Base-by-base conservation (phyloP, 257 asterid genomes). In the Penstemon eatonii region DNA sequence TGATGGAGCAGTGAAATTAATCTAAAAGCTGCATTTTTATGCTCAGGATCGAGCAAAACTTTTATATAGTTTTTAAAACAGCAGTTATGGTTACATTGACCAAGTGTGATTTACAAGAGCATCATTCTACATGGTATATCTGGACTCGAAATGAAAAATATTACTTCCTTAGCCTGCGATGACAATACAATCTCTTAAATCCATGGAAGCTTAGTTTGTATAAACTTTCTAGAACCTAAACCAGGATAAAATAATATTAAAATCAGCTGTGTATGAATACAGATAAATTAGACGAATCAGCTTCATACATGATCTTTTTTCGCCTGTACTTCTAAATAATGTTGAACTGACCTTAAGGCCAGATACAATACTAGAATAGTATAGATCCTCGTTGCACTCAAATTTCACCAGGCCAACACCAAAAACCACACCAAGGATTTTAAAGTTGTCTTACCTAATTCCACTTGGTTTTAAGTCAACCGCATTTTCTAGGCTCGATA, bases 101-200 rank as follows among this genome's bases (percentile, higher is more conserved):
- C 47, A 63, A 61, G 51, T 53, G 67, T 69, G 54, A 36, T 15
- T 59, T 43, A 53, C 10, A 50, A 53, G 66, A 68, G n/a, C 57
- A 52, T 7, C 5, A 12, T 56, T 67, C 2, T 33, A 56, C 3
- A 56, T 37, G 43, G 9, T 5, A 33, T 19, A 60, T 60, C 19
- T 19, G 3, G 44, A 60, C 63, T 68, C 42, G 43, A 12, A 25
- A 25, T 65, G 44, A 43, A 60, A 56, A 56, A n/a, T n/a, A 36
- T 15, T 43, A 43, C 58, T 25, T 68, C 36, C 13, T 39, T 8
- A 59, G 51, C 11, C 13, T 60, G 60, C 2, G 58, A 58, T 59
- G n/a, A 59, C 37, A 15, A 51, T 43, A 56, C 5, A 53, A 53
- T 5, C 38, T 53, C 8, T 15, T 6, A 53, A 56, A 7, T 9